Evolutionary conservation across 441 rosid genomes (phyloP), one percentile per base, ranked within the genome.

Genomic region (Adansonia rubrostipa): DNA sequence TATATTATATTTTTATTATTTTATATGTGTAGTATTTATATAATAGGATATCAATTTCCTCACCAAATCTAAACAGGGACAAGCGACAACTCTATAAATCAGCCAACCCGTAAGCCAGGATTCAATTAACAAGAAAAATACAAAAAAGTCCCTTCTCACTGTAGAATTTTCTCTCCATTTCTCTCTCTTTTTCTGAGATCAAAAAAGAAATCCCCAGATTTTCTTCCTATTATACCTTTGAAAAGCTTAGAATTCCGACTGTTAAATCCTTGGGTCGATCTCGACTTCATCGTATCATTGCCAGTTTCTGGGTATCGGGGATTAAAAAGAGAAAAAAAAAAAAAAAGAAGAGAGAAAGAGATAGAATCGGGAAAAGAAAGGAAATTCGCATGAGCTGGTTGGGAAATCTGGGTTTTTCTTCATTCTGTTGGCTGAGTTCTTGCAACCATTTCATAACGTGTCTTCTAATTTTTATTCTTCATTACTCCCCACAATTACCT

Each of bases 341-440:
- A 24, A 24, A 71, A 22, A 28, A 42, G 28, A 24, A 24, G 71
- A 50, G 42, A 61, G 22, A 24, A 24, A 24, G 28, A 24, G 0
- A 47, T 61, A 62, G 68, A 66, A 66, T 20, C 36, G 54, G 47
- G 48, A 75, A 68, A 44, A 69, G 80, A 60, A 65, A 40, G 13
- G 63, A 24, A 79, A 42, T 77, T 84, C 93, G 99, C 92, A 93
- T 93, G 98, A 93, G 93, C 88, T 89, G 95, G 86, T 93, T 83
- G 89, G 89, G 92, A 80, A 88, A 84, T 71, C 85, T 83, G 87
- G 87, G 89, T 75, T 86, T 80, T 71, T 70, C 20, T 40, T 86
- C 85, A 56, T 86, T 87, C 76, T 91, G 79, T 83, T 89, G 87
- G 15, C 44, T 71, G 63, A 71, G 53, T 71, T 54, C 63, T 53